Percentiles rank a stretch among this genome's conserved stretches.
These are phyloP conservation scores for Pestalotiopsis sp. DNA, from an alignment of 2,329 filamentous ascomycete genomes.

Conservation along the genomic window DNA sequence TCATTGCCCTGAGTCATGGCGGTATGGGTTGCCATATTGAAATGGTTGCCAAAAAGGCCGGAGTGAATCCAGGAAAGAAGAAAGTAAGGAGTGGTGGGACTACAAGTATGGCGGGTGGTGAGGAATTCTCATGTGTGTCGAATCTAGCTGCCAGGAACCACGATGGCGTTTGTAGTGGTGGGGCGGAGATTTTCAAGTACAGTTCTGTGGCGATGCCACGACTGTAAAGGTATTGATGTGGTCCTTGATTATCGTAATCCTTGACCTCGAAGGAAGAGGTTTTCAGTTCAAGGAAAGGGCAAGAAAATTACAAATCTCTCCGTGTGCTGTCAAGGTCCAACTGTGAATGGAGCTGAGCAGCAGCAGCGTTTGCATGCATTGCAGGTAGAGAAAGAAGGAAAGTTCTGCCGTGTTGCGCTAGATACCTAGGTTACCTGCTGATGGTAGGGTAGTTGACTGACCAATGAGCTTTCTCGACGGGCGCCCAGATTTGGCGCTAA, in stretches of 20 bases:
- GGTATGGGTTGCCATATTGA: slow-evolving; percentile 33
- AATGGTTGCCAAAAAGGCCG: background rate
- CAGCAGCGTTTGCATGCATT: background rate
- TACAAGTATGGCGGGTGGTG: background rate
- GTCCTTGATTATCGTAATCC: background rate
- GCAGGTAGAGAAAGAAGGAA: background rate
- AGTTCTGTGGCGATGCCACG: background rate
- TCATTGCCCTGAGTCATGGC: slow-evolving; percentile 34
- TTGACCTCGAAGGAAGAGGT: no score
- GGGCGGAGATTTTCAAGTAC: background rate
- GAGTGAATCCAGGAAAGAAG: background rate
- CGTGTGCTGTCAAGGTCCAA: background rate
- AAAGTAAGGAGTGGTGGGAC: background rate
- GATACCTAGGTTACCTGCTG: no score
- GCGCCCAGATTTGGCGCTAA: no score
- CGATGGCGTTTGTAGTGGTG: background rate
- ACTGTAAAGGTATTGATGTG: background rate
- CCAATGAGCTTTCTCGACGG: no score
- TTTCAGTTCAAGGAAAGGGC: no score
- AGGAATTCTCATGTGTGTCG: no score
- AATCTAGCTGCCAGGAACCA: background rate
- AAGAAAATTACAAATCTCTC: background rate
- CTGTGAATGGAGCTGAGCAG: no score
- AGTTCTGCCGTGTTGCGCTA: background rate
- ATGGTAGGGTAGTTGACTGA: background rate